Evolutionary conservation across 768 basidiomycete species (phyloP), one percentile per base, ranked within the genome.

Genomic region (Leccinum boreale): DNA sequence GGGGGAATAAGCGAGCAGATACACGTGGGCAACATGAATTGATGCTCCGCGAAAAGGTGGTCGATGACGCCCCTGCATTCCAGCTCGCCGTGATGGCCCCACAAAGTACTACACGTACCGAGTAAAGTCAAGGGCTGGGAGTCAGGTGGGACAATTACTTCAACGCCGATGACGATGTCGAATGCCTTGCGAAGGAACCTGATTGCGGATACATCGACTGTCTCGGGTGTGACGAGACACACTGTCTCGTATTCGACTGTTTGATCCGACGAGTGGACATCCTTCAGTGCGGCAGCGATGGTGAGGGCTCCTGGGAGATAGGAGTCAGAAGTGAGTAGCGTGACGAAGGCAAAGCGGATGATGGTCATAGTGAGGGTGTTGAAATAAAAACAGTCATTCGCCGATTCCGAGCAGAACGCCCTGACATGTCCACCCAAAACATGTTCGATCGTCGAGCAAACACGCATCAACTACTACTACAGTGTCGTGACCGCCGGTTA

Each of bases 241-340:
- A 94, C 86, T 14, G 89, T 90, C 50, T 86, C 79, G 57, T 86
- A 81, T 28, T 81, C 72, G 47, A 77, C 70, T 23, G 84, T 74
- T 8, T 86, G 83, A 45, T 75, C 73, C 17, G 83, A 79, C 8
- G 58, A 52, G 67, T 95, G 94, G 44, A 92, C 70, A 59, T 94
- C 90, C 55, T 82, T 83, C 63, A 99, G 81, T 15, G 96, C 90
- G 54, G 89, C 90, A 31, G 85, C 90, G 67, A 94, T 80, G 58
- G 89, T 83, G 64, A 98, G 86, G 33, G 90, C 94, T 54, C 97
- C 97, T 33, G 93, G 92, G 53, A 98, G 86, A 77, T 99, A 99
- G 26, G 81, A 79, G 70, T 95, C 89, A 31, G 94, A 92, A 56
- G 96, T 94, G 67, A 98, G 76, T 63, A 99, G 89, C 44, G 96